These are phyloP conservation scores for Fusarium sp. DNA, from an alignment of 2,329 filamentous ascomycete species.

Conservation along the genomic window DNA sequence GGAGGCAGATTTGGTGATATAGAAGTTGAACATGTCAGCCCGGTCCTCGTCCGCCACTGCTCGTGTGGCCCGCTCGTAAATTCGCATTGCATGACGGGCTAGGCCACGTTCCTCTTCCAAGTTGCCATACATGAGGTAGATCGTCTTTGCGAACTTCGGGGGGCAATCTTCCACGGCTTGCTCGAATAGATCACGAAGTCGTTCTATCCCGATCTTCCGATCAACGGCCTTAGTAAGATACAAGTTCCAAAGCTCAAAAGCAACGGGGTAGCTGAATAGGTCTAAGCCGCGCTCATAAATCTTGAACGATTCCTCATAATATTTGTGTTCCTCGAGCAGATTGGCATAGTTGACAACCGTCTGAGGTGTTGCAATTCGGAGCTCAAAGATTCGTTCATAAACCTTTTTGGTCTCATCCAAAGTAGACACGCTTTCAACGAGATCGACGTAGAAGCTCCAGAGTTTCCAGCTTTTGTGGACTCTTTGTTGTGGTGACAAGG, in stretches of 20 bases:
- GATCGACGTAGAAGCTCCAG: slow-evolving; percentile 98
- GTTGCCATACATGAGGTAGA: slow-evolving; percentile 98
- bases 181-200: slow-evolving; percentile 93
- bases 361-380: slow-evolving; percentile 96
- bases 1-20: slow-evolving; percentile 97
- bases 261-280: slow-evolving; percentile 97
- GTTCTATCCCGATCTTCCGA: slow-evolving; percentile 93
- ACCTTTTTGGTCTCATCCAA: slow-evolving; percentile 92
- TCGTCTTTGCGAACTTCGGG: slow-evolving; percentile 92
- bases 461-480: slow-evolving; percentile 99
- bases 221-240: slow-evolving; percentile 98
- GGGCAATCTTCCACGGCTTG: slow-evolving; percentile 96
- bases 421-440: slow-evolving; percentile 92
- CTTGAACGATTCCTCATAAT: slow-evolving; percentile 98
- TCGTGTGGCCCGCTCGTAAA: slow-evolving; percentile 95
- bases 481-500: slow-evolving; percentile 89
- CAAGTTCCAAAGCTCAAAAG: slow-evolving; percentile 98
- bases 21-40: slow-evolving; percentile 98
- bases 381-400: slow-evolving; percentile 97
- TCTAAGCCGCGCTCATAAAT: slow-evolving; percentile 95
- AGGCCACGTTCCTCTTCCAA: slow-evolving; percentile 95
- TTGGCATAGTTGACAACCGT: slow-evolving; percentile 99
- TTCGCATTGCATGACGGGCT: slow-evolving; percentile 96
- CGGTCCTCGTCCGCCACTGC: slow-evolving; percentile 95
- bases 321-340: slow-evolving; percentile 90